Base-by-base conservation (phyloP, 495 filamentous ascomycete genomes). In the Pyrenopolyporus hunteri region DNA sequence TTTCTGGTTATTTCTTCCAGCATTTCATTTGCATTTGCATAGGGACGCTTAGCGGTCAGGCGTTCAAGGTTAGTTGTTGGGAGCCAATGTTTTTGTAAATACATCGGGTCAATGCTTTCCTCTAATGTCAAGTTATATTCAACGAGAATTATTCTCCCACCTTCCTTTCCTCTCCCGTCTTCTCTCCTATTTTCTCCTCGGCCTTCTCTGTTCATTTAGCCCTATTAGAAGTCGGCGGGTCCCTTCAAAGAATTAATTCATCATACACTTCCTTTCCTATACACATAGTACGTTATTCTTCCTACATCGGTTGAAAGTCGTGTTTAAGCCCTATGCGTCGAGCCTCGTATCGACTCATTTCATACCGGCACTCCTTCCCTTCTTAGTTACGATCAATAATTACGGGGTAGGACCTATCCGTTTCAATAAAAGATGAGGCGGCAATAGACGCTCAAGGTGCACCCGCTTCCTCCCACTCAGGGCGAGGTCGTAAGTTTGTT, bases 231-330 rank as follows among this genome's bases (percentile, higher is more conserved):
- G 19, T 28, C 1, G 26, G 17, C n/a, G 20, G 14, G 4, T 13
- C 13, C n/a, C 47, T 25, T 20, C 52, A 31, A 8, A 63, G 23
- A 11, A 57, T 32, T 6, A 63, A 26, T 19, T 57, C 33, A 8
- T 25, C 1, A 22, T 57, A 63, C 1, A 42, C 23, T 8, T 57
- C 53, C 10, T 63, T 26, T 16, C 53, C 53, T 20, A 20, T 14
- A 63, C 11, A 14, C 17, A 52, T 25, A 36, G 7, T 6, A 63
- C 47, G 8, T n/a, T 48, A 57, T 10, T 47, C 47, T 13, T 31
- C 29, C 14, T 25, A 32, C 11, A 63, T 32, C 4, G 10, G 13
- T 9, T 6, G n/a, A 31, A 56, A 29, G 1, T 13, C 4, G 14
- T 14, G 3, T 6, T 29, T 37, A 6, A 58, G 22, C 3, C 6